Conservation (phyloP, 2,329 filamentous ascomycete species). For the Exutisphaerella laricina region DNA sequence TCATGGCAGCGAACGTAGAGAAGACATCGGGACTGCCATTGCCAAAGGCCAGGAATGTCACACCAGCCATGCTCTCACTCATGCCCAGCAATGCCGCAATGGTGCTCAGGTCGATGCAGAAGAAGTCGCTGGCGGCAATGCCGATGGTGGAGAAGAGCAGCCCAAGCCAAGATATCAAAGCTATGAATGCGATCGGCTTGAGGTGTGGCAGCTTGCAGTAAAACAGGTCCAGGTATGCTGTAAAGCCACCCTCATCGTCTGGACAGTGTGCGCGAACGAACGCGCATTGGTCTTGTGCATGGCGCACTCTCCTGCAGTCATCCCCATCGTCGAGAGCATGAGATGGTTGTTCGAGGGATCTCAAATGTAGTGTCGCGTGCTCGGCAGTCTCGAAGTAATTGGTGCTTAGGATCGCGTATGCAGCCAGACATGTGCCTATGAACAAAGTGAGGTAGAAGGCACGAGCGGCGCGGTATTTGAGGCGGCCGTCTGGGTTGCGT, state of each 20-base stretch:
- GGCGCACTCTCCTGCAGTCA: slow-evolving; percentile 74
- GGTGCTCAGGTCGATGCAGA: slow-evolving; percentile 93
- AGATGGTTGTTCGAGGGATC: slow-evolving; percentile 10
- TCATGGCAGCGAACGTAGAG: slow-evolving; percentile 97
- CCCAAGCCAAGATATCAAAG: slow-evolving; percentile 77
- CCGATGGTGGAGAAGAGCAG: slow-evolving; percentile 94
- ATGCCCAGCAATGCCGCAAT: slow-evolving; percentile 84
- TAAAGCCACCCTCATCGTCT: slow-evolving; percentile 82
- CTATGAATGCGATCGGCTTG: slow-evolving; percentile 69
- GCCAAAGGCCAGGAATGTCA: slow-evolving; percentile 93
- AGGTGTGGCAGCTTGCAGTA: slow-evolving; percentile 70
- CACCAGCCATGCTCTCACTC: slow-evolving; percentile 92
- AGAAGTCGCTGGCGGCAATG: slow-evolving; percentile 96
- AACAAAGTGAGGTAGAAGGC: slow-evolving; percentile 45
- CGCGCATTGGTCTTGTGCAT: slow-evolving; percentile 72
- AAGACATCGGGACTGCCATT: slow-evolving; percentile 98
- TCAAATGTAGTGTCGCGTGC: slow-evolving; percentile 6
- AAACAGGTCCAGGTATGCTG: slow-evolving; percentile 85
- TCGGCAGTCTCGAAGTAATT: no score
- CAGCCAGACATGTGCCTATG: slow-evolving; percentile 26
- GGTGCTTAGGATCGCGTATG: slow-evolving; percentile 19
- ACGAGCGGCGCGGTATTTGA: slow-evolving; percentile 38
- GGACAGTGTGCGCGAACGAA: slow-evolving; percentile 77
- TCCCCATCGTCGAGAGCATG: slow-evolving; percentile 29
- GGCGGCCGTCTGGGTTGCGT: slow-evolving; percentile 6